Evolutionary conservation across 306 rosid genomes (phyloP), one percentile per base, ranked within the genome.

Genomic region (Quercus ilex): DNA sequence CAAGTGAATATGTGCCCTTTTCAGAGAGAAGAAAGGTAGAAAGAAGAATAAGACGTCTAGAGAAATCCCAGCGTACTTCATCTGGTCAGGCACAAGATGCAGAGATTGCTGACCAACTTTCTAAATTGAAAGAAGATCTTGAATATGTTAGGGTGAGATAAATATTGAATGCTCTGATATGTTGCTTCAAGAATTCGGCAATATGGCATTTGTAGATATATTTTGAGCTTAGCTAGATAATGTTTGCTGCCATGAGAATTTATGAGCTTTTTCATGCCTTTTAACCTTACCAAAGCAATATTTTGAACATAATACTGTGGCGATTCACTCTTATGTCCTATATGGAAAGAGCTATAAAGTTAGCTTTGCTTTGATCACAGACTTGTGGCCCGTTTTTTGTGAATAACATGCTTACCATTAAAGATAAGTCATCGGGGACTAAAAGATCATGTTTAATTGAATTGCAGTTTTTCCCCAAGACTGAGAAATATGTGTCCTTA

Each of bases 381-480:
- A 5, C 69, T 33, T 67, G 51, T 18, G 51, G 72, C n/a, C 18
- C 9, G 4, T 33, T 78, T 78, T 77, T 10, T 49, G 30, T 56
- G 30, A 41, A 46, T 75, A 35, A 23, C 19, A 30, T 57, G 2
- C 11, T 41, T 55, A 5, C 19, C 57, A 52, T 23, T 25, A 6
- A 6, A 25, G 10, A 56, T 79, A 21, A 62, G 30, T 68, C 26
- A 35, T 28, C 0, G 53, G 55, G 28, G 82, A 55, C 81, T 87
- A 75, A 83, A 82, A 35, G 35, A 41, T 85, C 58, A 49, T 76
- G 46, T 59, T 30, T 77, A 5, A 56, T 67, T 84, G 51, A 76
- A 76, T 30, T 84, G 92, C 91, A 95, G 99, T 93, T 93, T 87
- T 95, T 95, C 83, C 99, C 99, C 74, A 95, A 93, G 92, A 93